These are phyloP conservation scores for Boletus sp. DNA, from an alignment of 768 basidiomycete genomes.

Conservation along the genomic window DNA sequence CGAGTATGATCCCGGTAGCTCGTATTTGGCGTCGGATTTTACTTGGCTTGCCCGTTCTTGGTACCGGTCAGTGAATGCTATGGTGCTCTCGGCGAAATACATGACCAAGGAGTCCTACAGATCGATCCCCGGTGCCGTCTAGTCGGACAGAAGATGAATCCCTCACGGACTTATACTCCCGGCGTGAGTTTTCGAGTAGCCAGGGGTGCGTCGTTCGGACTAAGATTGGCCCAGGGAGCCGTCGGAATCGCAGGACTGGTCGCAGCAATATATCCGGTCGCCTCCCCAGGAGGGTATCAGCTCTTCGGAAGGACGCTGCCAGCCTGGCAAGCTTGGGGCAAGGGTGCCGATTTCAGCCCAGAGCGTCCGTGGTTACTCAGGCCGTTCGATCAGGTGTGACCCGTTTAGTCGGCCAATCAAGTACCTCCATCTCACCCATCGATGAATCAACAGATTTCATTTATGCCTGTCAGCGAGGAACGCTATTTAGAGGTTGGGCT, in stretches of 20 bases:
- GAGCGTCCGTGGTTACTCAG: constrained; percentile 58
- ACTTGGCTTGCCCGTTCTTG: constrained; percentile 62
- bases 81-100: neutral
- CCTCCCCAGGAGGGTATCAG: constrained; percentile 66
- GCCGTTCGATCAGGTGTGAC: constrained; percentile 57
- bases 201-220: neutral
- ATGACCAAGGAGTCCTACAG: constrained; percentile 25
- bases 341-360: constrained; percentile 43
- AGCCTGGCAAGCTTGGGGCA: constrained; percentile 64
- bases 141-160: constrained; percentile 74
- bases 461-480: constrained; percentile 46
- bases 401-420: neutral
- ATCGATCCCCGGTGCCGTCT: constrained; percentile 58
- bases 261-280: constrained; percentile 64
- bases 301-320: constrained; percentile 63
- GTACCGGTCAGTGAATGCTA: constrained; percentile 44
- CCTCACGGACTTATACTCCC: constrained; percentile 64
- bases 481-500: constrained; percentile 45
- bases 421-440: neutral
- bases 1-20: constrained; percentile 38
- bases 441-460: constrained; percentile 40
- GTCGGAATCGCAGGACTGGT: constrained; percentile 69
- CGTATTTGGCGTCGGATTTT: constrained; percentile 62
- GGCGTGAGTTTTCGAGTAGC: constrained; percentile 36
- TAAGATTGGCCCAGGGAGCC: constrained; percentile 45